Percentiles rank a stretch among this genome's conserved stretches.
Evolutionary conservation across 2,329 filamentous ascomycete species (phyloP).

Genomic region (Helotiales sp.): DNA sequence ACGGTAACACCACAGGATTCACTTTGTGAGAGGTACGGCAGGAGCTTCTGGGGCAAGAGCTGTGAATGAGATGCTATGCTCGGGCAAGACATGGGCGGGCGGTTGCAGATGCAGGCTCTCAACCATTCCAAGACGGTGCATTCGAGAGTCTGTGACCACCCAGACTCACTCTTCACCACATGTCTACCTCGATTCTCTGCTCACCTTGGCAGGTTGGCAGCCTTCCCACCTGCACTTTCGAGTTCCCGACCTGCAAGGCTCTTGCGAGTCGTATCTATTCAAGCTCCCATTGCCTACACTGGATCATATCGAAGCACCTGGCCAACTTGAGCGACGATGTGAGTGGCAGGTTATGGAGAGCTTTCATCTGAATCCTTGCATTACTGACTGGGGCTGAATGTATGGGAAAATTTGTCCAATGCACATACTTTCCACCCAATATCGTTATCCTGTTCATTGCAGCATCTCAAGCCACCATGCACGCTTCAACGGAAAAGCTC

Average conservation of each 20-base stretch:
- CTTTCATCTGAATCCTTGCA: background rate
- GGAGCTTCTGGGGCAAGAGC: background rate
- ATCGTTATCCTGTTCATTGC: background rate
- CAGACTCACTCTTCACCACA: background rate
- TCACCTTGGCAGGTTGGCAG: background rate
- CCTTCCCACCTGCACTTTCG: background rate
- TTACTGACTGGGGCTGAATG: background rate
- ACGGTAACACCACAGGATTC: slow-evolving; percentile 16
- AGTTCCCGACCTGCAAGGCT: background rate
- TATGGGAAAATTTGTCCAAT: background rate
- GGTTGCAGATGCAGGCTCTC: background rate
- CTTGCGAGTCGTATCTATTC: background rate
- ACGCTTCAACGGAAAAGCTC: background rate
- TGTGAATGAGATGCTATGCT: background rate
- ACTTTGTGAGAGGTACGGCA: background rate
- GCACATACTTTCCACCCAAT: background rate
- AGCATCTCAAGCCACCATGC: background rate
- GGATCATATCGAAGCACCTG: background rate
- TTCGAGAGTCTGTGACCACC: background rate
- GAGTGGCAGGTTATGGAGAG: background rate
- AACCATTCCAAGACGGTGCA: background rate
- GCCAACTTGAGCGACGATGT: background rate
- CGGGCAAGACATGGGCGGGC: no score
- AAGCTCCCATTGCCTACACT: no score
- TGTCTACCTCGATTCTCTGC: background rate